phyloP scores from a whole-genome alignment of 495 filamentous ascomycete species.

The Parathielavia hyrcaniae region DNA sequence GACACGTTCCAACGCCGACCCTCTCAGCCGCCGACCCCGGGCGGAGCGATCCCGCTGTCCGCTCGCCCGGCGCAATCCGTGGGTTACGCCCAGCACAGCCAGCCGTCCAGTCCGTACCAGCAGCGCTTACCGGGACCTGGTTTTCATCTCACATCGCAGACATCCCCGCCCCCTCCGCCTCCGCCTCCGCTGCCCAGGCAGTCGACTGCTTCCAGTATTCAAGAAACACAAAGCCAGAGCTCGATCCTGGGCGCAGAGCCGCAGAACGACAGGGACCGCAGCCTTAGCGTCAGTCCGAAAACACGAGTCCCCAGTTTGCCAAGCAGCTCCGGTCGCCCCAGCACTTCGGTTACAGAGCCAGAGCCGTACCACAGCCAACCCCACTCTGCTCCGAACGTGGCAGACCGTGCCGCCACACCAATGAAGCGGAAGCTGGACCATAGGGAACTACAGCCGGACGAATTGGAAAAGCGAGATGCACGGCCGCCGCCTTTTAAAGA shows the following conservation, averaged over 20 bases:
- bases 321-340: conserved; percentile 38
- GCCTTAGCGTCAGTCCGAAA: conserved; percentile 60
- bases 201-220: conserved; percentile 41
- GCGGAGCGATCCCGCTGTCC: conserved; percentile 46
- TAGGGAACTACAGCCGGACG: conserved; percentile 40
- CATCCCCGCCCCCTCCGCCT: conserved; percentile 36
- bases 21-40: conserved; percentile 52
- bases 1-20: conserved; percentile 44
- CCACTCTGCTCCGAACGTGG: conserved; percentile 29
- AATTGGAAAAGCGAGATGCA: conserved; percentile 39
- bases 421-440: conserved; percentile 52
- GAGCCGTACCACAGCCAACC: conserved; percentile 36
- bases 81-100: conserved; percentile 30
- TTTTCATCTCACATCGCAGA: conserved; percentile 29
- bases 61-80: conserved; percentile 33
- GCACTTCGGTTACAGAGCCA: conserved; percentile 37
- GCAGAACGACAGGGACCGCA: conserved; percentile 51
- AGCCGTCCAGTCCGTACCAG: conserved; percentile 51
- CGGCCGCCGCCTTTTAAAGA: conserved; percentile 40
- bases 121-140: conserved; percentile 41
- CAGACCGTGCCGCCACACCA: conserved; percentile 35
- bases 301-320: conserved; percentile 51
- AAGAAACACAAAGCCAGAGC: conserved; percentile 36
- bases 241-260: conserved; percentile 35
- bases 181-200: conserved; percentile 43